phyloP scores from a whole-genome alignment of 2,329 filamentous ascomycete genomes.

The Rhynchosporium graminicola region DNA sequence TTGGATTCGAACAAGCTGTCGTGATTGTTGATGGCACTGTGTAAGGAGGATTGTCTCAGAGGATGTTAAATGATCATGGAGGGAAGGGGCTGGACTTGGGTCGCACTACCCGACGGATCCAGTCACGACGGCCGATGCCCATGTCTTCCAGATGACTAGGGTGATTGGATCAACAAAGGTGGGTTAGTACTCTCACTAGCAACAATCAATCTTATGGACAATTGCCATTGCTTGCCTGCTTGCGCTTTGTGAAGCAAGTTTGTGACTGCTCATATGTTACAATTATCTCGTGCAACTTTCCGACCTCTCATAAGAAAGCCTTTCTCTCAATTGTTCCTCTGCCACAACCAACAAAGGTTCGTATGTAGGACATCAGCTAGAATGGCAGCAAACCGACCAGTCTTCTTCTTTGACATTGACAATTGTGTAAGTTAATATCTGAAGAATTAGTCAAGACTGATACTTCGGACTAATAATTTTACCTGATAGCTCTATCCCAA shows the following conservation, averaged over 20 bases:
- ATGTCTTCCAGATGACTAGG: background rate
- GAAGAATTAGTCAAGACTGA: too few species aligned
- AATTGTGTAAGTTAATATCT: constrained; percentile 68
- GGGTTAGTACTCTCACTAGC: background rate
- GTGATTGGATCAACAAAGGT: constrained; percentile 9
- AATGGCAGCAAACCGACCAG: constrained; percentile 44
- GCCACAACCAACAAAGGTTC: background rate
- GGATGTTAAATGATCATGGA: background rate
- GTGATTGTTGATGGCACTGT: constrained; percentile 1
- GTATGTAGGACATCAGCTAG: background rate
- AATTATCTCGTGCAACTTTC: background rate
- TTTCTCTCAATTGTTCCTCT: background rate
- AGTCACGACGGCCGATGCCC: background rate
- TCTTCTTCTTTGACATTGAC: constrained; percentile 91
- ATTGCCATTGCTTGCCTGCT: background rate
- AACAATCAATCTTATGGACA: background rate
- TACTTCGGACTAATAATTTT: background rate
- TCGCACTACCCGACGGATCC: background rate
- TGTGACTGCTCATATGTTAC: constrained; percentile 1
- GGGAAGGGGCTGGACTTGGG: constrained; percentile 7
- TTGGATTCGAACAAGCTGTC: constrained; percentile 6
- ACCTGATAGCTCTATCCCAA: constrained; percentile 71
- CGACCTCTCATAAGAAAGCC: background rate
- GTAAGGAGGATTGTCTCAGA: background rate
- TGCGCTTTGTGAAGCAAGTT: background rate